Evolutionary conservation across 306 rosid species (phyloP).

Genomic region (Dryas drummondii): DNA sequence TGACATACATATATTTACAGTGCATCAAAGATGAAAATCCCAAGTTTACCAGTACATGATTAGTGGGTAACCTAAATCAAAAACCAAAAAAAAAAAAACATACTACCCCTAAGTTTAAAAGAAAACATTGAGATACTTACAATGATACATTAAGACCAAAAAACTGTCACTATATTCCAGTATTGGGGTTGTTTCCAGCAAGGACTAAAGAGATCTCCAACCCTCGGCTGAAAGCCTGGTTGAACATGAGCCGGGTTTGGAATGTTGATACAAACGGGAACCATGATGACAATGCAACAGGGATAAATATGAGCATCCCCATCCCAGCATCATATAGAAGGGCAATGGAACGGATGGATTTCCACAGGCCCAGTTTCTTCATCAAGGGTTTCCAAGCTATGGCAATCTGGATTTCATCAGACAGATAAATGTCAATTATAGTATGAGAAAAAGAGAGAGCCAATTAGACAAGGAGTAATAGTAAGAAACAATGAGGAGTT

Average conservation of each 20-base stretch:
- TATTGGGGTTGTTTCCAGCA: conserved; percentile 85
- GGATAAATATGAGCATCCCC: conserved; percentile 90
- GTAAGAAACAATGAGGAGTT: not conserved
- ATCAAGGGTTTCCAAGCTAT: conserved; percentile 87
- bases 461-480: not conserved
- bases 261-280: conserved; percentile 92
- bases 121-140: not conserved
- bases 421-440: not conserved
- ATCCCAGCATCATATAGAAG: conserved; percentile 90
- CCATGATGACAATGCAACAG: conserved; percentile 81
- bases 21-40: not conserved
- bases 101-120: not conserved
- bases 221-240: conserved; percentile 95
- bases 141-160: not conserved
- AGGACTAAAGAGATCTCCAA: conserved; percentile 86
- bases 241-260: conserved; percentile 95
- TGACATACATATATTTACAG: conserved; percentile 7
- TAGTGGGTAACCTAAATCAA: not conserved
- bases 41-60: not conserved
- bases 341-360: conserved; percentile 77
- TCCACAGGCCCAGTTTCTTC: conserved; percentile 76
- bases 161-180: conserved; percentile 44
- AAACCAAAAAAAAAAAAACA: too few species aligned
- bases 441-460: not conserved
- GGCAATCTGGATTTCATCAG: conserved; percentile 63